These are phyloP conservation scores for Violaceomyces palustris DNA, from an alignment of 1,284 basidiomycete species.

Conservation along the genomic window DNA sequence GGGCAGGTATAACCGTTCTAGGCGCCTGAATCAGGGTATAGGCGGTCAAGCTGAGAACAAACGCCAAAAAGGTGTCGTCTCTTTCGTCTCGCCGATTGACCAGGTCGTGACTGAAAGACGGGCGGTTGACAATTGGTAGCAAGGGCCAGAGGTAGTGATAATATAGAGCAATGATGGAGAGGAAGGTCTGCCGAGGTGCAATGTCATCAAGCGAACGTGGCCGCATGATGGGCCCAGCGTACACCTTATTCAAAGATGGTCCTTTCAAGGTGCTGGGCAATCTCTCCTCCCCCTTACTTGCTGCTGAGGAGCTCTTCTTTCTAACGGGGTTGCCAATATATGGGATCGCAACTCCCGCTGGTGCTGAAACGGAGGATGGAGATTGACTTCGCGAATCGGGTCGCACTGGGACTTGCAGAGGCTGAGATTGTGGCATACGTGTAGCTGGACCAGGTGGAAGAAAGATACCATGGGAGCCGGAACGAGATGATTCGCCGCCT, in stretches of 20 bases:
- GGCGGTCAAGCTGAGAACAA: conserved; percentile 31
- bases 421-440: no score
- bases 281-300: no score
- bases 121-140: conserved; percentile 30
- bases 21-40: conserved; percentile 37
- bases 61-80: conserved; percentile 28
- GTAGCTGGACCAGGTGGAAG: no score
- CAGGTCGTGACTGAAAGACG: conserved; percentile 29
- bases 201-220: conserved; percentile 35
- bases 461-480: no score
- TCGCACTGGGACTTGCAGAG: conserved; percentile 12
- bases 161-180: conserved; percentile 30
- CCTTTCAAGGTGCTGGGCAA: no score
- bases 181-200: conserved; percentile 32
- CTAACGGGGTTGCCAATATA: no score
- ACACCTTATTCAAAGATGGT: conserved; percentile 6
- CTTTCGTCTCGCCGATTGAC: conserved; percentile 28
- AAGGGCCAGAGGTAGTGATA: conserved; percentile 35
- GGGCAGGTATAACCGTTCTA: conserved; percentile 24
- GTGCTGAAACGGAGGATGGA: no score
- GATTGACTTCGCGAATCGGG: conserved; percentile 19
- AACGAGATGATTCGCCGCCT: no score
- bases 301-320: no score
- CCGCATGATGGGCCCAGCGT: conserved; percentile 18
- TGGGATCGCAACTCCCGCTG: no score